Percentiles rank a stretch among this genome's conserved stretches.
Conservation (phyloP, 2,329 filamentous ascomycete species). For the Botryotinia narcissicola region DNA sequence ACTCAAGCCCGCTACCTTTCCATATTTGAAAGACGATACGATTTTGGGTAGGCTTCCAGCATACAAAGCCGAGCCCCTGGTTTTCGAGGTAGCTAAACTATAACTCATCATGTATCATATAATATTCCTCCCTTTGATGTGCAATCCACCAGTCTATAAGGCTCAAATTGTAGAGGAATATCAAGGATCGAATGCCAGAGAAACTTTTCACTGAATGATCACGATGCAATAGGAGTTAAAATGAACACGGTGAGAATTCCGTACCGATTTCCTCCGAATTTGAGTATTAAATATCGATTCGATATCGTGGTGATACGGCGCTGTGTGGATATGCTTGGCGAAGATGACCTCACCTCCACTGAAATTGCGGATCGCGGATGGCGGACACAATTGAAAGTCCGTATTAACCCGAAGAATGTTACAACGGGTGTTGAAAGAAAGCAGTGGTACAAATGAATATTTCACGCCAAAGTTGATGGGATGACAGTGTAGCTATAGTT, state of each 20-base stretch:
- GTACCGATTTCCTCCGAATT: background rate
- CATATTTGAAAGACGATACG: background rate
- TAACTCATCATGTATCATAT: conserved; percentile 6
- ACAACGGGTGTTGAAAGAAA: background rate
- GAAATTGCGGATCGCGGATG: background rate
- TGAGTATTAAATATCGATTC: background rate
- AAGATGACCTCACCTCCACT: background rate
- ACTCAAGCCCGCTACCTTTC: background rate
- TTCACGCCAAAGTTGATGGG: background rate
- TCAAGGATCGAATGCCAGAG: background rate
- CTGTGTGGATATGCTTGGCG: background rate
- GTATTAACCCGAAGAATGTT: background rate
- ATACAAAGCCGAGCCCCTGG: background rate
- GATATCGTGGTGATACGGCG: background rate
- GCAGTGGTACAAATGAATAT: background rate
- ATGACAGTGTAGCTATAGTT: background rate
- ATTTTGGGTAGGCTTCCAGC: background rate
- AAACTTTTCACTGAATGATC: background rate
- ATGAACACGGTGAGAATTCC: background rate
- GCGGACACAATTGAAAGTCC: background rate
- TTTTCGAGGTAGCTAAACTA: background rate
- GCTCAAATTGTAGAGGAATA: background rate
- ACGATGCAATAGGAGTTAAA: background rate
- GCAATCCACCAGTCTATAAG: background rate
- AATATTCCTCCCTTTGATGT: too few species aligned